A percentile compares a stretch with the other conserved stretches of the same genome.
These are phyloP conservation scores for Ampelocalamus luodianensis DNA, from an alignment of 176 grass and related monocot species.

Conservation along the genomic window DNA sequence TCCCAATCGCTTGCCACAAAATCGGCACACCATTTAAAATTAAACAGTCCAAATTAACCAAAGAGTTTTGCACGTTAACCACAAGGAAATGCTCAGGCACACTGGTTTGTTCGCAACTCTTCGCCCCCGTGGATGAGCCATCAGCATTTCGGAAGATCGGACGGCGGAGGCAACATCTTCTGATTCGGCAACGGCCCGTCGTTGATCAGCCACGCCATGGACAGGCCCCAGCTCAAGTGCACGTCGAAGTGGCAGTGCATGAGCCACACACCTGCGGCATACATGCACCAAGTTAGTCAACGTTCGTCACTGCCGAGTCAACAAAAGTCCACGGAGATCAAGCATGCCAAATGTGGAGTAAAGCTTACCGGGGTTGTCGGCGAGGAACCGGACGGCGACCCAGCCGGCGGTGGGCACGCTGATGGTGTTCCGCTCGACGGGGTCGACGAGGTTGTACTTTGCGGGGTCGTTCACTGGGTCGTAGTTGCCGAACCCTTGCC, in stretches of 20 bases:
- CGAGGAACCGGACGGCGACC: conserved; percentile 65
- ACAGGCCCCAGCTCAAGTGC: conserved; percentile 74
- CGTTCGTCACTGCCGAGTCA: neutral
- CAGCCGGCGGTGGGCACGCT: conserved; percentile 66
- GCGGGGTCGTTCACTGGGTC: conserved; percentile 51
- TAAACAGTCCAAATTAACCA: conserved; percentile 1
- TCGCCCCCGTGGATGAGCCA: neutral
- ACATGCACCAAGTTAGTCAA: neutral
- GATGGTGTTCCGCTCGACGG: conserved; percentile 66
- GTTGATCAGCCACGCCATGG: conserved; percentile 73
- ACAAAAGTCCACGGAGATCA: neutral
- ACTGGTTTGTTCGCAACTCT: neutral
- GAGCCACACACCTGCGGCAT: conserved; percentile 61
- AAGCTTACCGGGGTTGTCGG: conserved; percentile 64
- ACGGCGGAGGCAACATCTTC: conserved; percentile 69
- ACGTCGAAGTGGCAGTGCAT: conserved; percentile 84
- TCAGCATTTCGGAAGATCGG: conserved; percentile 71
- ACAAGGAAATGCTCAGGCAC: conserved; percentile 18
- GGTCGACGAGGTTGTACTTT: conserved; percentile 67
- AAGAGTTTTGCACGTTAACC: conserved; percentile 13
- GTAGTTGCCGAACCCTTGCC: conserved; percentile 63
- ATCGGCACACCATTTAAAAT: conserved; percentile 44
- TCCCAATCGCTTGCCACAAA: conserved; percentile 24
- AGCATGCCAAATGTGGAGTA: neutral
- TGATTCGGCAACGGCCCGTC: conserved; percentile 59